Conservation (phyloP, 2,329 filamentous ascomycete genomes). For the Colletotrichum orbiculare region DNA sequence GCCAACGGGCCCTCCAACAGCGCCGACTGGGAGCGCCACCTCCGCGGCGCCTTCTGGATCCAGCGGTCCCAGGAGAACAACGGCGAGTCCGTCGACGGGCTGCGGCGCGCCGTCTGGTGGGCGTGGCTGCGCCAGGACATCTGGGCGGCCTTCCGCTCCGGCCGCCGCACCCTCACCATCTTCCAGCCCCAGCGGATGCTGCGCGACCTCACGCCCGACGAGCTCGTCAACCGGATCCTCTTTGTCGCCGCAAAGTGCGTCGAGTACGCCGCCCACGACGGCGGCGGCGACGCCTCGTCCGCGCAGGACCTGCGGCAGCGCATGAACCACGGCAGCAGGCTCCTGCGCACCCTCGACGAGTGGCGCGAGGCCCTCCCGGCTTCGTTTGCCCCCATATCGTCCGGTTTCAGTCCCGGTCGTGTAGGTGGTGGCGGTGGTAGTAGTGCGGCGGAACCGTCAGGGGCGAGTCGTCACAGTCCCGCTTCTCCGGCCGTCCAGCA, state of each 20-base stretch:
- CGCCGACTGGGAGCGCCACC: constrained; percentile 66
- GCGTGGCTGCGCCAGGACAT: constrained; percentile 72
- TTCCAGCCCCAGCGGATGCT: constrained; percentile 63
- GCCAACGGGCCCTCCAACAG: constrained; percentile 47
- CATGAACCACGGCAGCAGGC: constrained; percentile 48
- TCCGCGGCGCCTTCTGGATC: constrained; percentile 74
- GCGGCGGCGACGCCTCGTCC: constrained; percentile 42
- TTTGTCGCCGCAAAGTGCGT: constrained; percentile 65
- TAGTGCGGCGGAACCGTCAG: constrained; percentile 33
- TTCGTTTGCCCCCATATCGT: constrained; percentile 46
- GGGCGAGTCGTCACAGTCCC: not conserved
- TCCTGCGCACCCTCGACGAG: constrained; percentile 13
- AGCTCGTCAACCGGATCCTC: constrained; percentile 61
- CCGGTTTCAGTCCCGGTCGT: too few relatives aligned
- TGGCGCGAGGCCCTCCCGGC: constrained; percentile 24
- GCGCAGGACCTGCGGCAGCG: constrained; percentile 18
- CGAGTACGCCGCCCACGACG: constrained; percentile 59
- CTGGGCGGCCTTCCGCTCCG: constrained; percentile 70
- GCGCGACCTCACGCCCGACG: constrained; percentile 58
- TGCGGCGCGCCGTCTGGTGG: constrained; percentile 71
- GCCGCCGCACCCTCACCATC: constrained; percentile 64
- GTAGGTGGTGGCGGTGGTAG: constrained; percentile 22
- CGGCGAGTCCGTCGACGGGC: constrained; percentile 61
- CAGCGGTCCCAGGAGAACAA: constrained; percentile 69
- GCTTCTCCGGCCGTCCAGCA: not conserved